Conservation (phyloP, 495 filamentous ascomycete species). For the Astrothelium subdiscretum region DNA sequence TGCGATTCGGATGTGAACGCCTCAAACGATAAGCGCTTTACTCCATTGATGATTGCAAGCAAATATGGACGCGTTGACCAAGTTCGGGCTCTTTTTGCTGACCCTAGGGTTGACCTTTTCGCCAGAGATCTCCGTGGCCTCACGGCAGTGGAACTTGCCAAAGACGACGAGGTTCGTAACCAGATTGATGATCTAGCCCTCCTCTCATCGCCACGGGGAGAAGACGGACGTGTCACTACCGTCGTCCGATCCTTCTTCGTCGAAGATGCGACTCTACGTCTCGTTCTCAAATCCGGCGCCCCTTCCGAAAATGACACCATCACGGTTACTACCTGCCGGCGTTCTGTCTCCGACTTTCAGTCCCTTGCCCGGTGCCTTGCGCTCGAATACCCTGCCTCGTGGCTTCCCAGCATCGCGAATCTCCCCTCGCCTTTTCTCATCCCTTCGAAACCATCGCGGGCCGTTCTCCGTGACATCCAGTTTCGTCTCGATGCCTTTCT, state of each 20-base stretch:
- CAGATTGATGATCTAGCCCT: slow-evolving; percentile 88
- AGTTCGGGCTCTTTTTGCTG: slow-evolving; percentile 77
- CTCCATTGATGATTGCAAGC: slow-evolving; percentile 95
- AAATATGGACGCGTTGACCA: slow-evolving; percentile 94
- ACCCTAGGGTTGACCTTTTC: slow-evolving; percentile 73
- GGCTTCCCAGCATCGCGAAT: slow-evolving; percentile 70
- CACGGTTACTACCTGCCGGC: slow-evolving; percentile 85
- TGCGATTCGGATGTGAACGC: slow-evolving; percentile 94
- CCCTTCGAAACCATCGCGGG: slow-evolving; percentile 78
- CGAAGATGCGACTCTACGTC: slow-evolving; percentile 85
- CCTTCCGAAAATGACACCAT: slow-evolving; percentile 54
- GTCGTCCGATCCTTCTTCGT: slow-evolving; percentile 97
- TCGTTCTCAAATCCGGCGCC: slow-evolving; percentile 89
- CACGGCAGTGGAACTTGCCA: slow-evolving; percentile 92
- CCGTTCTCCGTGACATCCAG: slow-evolving; percentile 79
- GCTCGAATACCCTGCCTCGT: slow-evolving; percentile 88
- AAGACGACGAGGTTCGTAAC: slow-evolving; percentile 95
- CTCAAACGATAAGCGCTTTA: slow-evolving; percentile 90
- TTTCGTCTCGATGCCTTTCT: slow-evolving; percentile 77
- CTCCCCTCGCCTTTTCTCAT: slow-evolving; percentile 84
- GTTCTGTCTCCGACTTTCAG: slow-evolving; percentile 86
- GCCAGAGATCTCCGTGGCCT: slow-evolving; percentile 80
- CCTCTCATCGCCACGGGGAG: slow-evolving; percentile 56
- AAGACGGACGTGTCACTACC: slow-evolving; percentile 75
- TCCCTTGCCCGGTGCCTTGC: slow-evolving; percentile 78